Conservation (phyloP, 2,329 filamentous ascomycete genomes). For the Ophiocordyceps polyrhachis-furcata region DNA sequence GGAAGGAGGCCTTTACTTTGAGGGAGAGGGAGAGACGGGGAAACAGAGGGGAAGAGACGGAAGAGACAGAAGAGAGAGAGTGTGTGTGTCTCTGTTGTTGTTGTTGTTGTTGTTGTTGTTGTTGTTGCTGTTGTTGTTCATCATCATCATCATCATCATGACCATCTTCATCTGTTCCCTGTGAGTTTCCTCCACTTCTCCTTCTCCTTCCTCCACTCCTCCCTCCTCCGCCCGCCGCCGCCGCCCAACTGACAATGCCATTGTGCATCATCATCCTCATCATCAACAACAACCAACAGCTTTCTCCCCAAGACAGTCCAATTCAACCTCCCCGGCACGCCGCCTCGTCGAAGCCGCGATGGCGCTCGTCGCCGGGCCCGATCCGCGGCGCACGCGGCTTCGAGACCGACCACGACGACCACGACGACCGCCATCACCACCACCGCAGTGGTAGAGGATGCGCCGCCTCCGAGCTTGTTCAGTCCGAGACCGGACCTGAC, state of each 20-base stretch:
- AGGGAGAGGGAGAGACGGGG: not conserved
- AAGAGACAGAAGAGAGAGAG: not conserved
- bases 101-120: no score
- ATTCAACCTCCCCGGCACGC: slow-evolving; percentile 50
- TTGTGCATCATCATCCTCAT: no score
- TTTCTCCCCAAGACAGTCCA: slow-evolving; percentile 87
- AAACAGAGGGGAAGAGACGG: not conserved
- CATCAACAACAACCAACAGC: slow-evolving; percentile 25
- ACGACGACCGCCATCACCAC: slow-evolving; percentile 5
- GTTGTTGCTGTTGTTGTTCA: no score
- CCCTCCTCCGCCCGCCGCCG: not conserved
- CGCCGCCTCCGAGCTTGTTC: slow-evolving; percentile 34
- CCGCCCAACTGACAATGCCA: not conserved
- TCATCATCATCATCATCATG: slow-evolving; percentile 8
- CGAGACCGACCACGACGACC: slow-evolving; percentile 3
- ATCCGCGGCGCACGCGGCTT: not conserved
- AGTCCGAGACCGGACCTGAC: slow-evolving; percentile 24
- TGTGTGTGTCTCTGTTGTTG: no score
- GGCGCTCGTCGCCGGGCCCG: slow-evolving; percentile 9
- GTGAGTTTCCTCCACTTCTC: slow-evolving; percentile 9
- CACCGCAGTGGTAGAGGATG: slow-evolving; percentile 11
- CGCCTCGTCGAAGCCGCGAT: slow-evolving; percentile 19
- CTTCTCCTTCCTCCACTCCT: not conserved
- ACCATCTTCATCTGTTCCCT: slow-evolving; percentile 22
- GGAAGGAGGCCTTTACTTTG: not conserved